Evolutionary conservation across 768 basidiomycete species (phyloP).

Genomic region (Pisolithus albus): DNA sequence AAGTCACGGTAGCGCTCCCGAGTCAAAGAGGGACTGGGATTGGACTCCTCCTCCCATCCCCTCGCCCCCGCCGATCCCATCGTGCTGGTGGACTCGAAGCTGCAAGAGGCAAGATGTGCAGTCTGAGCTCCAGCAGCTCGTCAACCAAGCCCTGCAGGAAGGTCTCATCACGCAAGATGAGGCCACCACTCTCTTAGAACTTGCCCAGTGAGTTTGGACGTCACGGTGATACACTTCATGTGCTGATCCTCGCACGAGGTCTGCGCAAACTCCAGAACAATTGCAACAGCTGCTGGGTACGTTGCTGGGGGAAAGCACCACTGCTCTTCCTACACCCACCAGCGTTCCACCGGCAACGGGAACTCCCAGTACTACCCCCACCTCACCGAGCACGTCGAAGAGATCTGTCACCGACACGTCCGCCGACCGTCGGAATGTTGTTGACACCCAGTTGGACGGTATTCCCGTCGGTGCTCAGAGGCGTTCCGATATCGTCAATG

Average conservation of each 20-base stretch:
- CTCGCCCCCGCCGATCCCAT: slow-evolving; percentile 6
- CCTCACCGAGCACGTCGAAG: too few relatives aligned
- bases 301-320: too few relatives aligned
- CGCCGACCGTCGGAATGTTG: too few relatives aligned
- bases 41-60: slow-evolving; percentile 8
- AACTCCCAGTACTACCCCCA: too few relatives aligned
- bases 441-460: too few relatives aligned
- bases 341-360: too few relatives aligned
- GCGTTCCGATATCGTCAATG: too few relatives aligned
- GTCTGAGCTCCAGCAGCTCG: slow-evolving; percentile 1
- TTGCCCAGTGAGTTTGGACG: slow-evolving; percentile 1
- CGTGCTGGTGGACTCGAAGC: slow-evolving; percentile 5
- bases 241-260: not conserved
- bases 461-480: too few relatives aligned
- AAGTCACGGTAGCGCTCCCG: too few relatives aligned
- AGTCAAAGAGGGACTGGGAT: not conserved
- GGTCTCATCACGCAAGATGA: slow-evolving; percentile 3
- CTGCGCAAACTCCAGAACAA: not conserved
- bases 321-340: not conserved
- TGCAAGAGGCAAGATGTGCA: slow-evolving; percentile 3
- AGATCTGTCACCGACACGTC: too few relatives aligned
- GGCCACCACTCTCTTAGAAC: not conserved
- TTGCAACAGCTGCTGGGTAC: not conserved
- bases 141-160: slow-evolving; percentile 3
- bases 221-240: not conserved